Evolutionary conservation across 2,329 filamentous ascomycete species (phyloP), one percentile per base, ranked within the genome.

Genomic region (Tolypocladium cylindrosporum): DNA sequence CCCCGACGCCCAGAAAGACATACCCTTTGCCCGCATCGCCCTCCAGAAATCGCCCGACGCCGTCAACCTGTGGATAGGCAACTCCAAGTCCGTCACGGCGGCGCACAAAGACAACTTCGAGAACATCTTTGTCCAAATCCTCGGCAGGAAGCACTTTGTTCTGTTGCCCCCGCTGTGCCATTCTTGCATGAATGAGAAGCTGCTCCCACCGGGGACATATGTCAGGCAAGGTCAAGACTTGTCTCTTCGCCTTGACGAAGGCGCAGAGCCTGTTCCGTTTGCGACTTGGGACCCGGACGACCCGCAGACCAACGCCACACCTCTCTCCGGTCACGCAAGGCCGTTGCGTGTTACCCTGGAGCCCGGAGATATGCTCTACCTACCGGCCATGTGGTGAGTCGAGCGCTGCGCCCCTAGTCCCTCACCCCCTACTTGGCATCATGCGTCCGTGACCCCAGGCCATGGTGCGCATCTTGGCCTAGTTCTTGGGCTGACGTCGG

Each of bases 71-170:
- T 93, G 90, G 90, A 84, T 94, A 55, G 90, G 90, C 57, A 89
- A 90, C 72, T 83, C 83, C 1, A 77, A 76, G 42, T 89, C 85
- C 34, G 78, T 82, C 1, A 92, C 89, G 0, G 86, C 87, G 0
- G 71, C 92, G 57, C 90, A 94, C 73, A 89, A 88, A 66, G 90
- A 94, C 72, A 89, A 89, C 65, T 93, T 92, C 70, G 89, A 94
- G 70, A 94, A 94, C 68, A 79, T 94, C 0, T 94, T 92, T 69
- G 87, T 90, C 1, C 89, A 93, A 66, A 71, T 93, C 16, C 70
- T 84, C 1, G 90, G 90, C 0, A 74, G 75, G 58, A 94, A 94
- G 69, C 84, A 89, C 63, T 94, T 94, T 64, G 80, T 86, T 0
- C 75, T 94, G 1, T 72, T 94, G 1, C 87, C 90, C n/a, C 85